These are phyloP conservation scores for Coelastrella sp. DNA, from an alignment of 139 green algal genomes.

Conservation along the genomic window DNA sequence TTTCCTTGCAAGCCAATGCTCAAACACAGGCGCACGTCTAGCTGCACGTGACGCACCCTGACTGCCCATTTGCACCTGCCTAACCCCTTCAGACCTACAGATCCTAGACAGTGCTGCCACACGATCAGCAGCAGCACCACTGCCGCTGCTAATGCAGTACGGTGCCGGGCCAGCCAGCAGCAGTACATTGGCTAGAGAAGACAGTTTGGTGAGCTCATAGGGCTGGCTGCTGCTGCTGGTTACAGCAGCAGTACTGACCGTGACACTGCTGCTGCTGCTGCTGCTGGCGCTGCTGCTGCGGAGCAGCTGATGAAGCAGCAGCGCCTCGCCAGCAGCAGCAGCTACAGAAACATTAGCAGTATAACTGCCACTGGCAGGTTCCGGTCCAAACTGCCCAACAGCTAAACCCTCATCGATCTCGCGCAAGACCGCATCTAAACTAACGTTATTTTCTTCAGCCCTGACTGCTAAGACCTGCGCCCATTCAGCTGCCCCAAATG, in stretches of 20 bases:
- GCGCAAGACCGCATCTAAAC: not conserved
- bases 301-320: conserved; percentile 21
- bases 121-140: conserved; percentile 5
- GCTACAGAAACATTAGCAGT: not conserved
- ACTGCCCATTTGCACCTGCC: not conserved
- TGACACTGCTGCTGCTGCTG: conserved; percentile 7
- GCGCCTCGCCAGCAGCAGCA: not conserved
- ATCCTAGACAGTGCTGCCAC: not conserved
- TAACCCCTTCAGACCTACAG: not conserved
- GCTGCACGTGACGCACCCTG: not conserved
- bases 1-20: conserved; percentile 14
- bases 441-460: not conserved
- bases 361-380: not conserved
- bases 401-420: not conserved
- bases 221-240: not conserved
- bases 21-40: conserved; percentile 16
- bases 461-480: not conserved
- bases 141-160: not conserved
- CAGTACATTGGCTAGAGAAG: conserved; percentile 13
- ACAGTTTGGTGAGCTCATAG: conserved; percentile 1
- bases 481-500: not conserved
- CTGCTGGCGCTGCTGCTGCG: not conserved
- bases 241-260: not conserved
- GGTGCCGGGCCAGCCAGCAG: conserved; percentile 9
- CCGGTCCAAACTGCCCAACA: conserved; percentile 3